phyloP scores from a whole-genome alignment of 768 basidiomycete species.

The Boletus tomentosulus region DNA sequence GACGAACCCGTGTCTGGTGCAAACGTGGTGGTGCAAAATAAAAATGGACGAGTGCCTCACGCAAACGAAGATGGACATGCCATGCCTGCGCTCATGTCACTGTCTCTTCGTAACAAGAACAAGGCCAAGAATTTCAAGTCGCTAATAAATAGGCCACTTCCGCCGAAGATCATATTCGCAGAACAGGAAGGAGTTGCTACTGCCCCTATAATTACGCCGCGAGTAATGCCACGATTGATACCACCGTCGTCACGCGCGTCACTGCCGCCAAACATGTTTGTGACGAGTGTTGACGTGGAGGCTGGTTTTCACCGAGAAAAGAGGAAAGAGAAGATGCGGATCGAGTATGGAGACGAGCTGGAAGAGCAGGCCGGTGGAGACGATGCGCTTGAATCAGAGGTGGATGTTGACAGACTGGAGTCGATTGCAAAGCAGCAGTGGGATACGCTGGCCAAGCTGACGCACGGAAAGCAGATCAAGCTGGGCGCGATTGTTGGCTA shows the following conservation, averaged over 20 bases:
- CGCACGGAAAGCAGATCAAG: conserved; percentile 22
- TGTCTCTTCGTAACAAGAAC: conserved; percentile 60
- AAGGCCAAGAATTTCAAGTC: conserved; percentile 69
- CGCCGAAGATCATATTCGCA: conserved; percentile 53
- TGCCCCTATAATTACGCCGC: not conserved
- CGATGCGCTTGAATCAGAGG: too few relatives aligned
- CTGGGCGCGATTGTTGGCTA: conserved; percentile 40
- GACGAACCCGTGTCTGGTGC: conserved; percentile 34
- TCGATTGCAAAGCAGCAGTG: conserved; percentile 12
- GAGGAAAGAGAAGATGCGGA: too few relatives aligned
- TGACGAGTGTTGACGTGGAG: too few relatives aligned
- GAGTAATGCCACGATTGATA: not conserved
- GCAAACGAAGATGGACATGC: conserved; percentile 16
- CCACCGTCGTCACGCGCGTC: too few relatives aligned
- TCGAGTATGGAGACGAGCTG: too few relatives aligned
- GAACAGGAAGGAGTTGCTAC: conserved; percentile 8
- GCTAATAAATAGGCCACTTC: conserved; percentile 25
- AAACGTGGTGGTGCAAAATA: conserved; percentile 34
- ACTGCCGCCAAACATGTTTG: too few relatives aligned
- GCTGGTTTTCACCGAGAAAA: too few relatives aligned
- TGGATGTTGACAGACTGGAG: conserved; percentile 9
- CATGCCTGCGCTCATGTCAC: not conserved
- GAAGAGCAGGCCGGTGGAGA: too few relatives aligned
- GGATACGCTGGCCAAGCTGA: conserved; percentile 20
- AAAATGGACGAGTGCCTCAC: conserved; percentile 1